Conservation (phyloP, 2,329 filamentous ascomycete species). For the Aspergillus sp. region DNA sequence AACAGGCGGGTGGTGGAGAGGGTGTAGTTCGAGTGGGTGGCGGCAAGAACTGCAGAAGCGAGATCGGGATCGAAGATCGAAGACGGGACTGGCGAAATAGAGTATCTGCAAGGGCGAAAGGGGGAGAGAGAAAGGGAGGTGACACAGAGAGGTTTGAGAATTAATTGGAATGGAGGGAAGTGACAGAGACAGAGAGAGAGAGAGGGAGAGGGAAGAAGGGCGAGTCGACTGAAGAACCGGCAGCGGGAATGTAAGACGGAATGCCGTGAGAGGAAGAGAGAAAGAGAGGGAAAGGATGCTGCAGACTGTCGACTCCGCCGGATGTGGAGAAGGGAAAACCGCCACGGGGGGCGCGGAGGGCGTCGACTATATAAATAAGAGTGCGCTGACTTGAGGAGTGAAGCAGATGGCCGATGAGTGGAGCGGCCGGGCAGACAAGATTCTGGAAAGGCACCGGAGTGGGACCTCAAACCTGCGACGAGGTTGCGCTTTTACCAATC, state of each 20-base stretch:
- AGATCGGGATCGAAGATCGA: neutral
- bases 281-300: conserved; percentile 9
- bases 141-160: too few relatives aligned
- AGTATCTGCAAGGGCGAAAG: neutral
- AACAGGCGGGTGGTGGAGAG: conserved; percentile 7
- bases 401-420: neutral
- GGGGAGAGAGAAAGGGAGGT: neutral
- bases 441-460: conserved; percentile 17
- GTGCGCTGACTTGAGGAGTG: neutral
- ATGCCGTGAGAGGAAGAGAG: conserved; percentile 7
- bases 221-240: neutral
- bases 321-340: conserved; percentile 29
- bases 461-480: conserved; percentile 5
- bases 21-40: neutral
- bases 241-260: conserved; percentile 2
- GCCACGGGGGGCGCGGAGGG: conserved; percentile 22
- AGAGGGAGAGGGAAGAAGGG: neutral
- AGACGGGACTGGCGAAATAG: neutral
- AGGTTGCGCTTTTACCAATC: conserved; percentile 15
- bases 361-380: conserved; percentile 22
- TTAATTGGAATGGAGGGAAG: neutral
- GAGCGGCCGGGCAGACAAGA: conserved; percentile 9
- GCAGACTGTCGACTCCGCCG: conserved; percentile 24
- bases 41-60: neutral
- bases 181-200: neutral